Percentiles rank a stretch among this genome's conserved stretches.
phyloP scores from a whole-genome alignment of 2,329 filamentous ascomycete genomes.

The Monosporascus cannonballus region DNA sequence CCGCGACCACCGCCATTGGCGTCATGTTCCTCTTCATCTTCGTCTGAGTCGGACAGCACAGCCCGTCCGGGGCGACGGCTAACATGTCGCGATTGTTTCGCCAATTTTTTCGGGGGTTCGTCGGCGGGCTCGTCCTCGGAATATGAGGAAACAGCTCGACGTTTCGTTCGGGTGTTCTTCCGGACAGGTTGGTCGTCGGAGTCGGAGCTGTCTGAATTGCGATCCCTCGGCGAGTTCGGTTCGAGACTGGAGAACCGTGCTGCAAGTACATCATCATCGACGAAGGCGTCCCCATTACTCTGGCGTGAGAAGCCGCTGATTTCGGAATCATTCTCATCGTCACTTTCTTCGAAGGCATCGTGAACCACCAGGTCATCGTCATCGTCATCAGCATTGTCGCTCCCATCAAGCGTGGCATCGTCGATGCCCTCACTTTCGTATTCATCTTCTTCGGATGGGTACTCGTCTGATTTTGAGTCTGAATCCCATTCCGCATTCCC shows the following conservation, averaged over 20 bases:
- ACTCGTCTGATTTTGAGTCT: neutral
- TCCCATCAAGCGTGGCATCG: constrained; percentile 15
- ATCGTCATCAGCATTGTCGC: constrained; percentile 2
- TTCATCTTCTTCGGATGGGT: constrained; percentile 13
- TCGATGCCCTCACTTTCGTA: constrained; percentile 19
- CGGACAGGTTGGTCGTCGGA: constrained; percentile 10
- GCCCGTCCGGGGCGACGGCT: constrained; percentile 12
- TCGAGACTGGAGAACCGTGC: constrained; percentile 15
- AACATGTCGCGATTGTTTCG: constrained; percentile 4
- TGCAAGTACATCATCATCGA: constrained; percentile 1
- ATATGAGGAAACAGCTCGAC: constrained; percentile 19
- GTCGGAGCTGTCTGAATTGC: constrained; percentile 6
- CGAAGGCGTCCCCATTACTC: constrained; percentile 2
- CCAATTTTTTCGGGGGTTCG: neutral
- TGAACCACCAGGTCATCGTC: constrained; percentile 14
- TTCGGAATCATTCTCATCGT: constrained; percentile 5
- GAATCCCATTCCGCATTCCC: neutral
- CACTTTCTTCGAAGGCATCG: constrained; percentile 7
- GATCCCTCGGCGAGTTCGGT: constrained; percentile 9
- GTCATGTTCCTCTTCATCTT: constrained; percentile 4
- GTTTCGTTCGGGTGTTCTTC: constrained; percentile 9
- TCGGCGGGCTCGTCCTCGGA: constrained; percentile 3
- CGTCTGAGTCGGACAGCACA: constrained; percentile 15
- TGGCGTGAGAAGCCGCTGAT: constrained; percentile 20
- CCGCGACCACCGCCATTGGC: neutral